Conservation (phyloP, 164 flowering plant genomes). For the Macadamia tetraphylla region DNA sequence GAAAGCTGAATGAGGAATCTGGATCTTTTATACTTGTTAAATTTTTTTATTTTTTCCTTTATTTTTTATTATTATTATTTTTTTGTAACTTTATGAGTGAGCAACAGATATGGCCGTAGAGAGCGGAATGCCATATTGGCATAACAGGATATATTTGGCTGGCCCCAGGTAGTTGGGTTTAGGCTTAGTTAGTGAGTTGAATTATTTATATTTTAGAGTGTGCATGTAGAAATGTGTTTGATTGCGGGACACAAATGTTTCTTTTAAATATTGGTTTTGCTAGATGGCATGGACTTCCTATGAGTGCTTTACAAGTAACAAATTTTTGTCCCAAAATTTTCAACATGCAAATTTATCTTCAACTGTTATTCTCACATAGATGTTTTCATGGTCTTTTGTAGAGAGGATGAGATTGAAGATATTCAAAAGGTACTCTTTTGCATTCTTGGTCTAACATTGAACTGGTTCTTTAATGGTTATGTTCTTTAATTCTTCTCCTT, state of each 20-base stretch:
- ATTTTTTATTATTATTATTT: no score
- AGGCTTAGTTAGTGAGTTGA: no score
- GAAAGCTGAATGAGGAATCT: no score
- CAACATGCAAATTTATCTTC: neutral
- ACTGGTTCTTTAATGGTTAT: neutral
- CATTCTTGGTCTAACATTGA: constrained; percentile 5
- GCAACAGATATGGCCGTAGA: no score
- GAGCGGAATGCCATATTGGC: no score
- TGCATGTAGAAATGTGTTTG: no score
- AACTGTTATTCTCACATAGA: neutral
- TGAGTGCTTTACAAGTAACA: constrained; percentile 1
- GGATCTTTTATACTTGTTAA: no score
- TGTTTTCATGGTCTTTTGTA: constrained; percentile 26
- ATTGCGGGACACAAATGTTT: neutral
- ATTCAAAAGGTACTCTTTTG: constrained; percentile 76
- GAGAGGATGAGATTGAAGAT: constrained; percentile 99
- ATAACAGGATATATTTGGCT: no score
- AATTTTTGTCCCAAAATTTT: neutral
- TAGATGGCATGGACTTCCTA: neutral
- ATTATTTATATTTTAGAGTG: no score
- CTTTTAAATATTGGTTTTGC: constrained; percentile 9
- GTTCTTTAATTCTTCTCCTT: constrained; percentile 13
- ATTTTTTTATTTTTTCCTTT: no score
- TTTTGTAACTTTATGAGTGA: no score
- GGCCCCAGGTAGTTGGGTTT: no score